Conservation (phyloP, 2,329 filamentous ascomycete genomes). For the Coniella vitis region DNA sequence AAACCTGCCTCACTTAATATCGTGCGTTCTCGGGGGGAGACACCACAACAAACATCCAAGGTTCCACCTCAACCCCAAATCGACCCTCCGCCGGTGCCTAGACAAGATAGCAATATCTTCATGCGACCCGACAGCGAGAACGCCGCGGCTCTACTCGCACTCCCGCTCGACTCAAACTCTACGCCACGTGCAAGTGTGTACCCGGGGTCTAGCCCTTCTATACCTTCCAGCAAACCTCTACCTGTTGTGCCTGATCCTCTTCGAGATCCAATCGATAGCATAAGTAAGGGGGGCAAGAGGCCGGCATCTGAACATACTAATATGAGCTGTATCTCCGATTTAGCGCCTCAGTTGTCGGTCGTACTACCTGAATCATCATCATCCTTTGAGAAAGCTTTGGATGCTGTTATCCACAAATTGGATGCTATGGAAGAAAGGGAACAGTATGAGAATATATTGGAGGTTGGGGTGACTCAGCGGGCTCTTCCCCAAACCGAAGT, state of each 20-base stretch:
- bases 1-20: background rate
- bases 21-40: too few species aligned
- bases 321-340: background rate
- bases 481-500: background rate
- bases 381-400: conserved; percentile 23
- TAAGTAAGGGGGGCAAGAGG: background rate
- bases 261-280: conserved; percentile 1
- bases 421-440: conserved; percentile 23
- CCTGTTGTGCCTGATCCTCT: conserved; percentile 5
- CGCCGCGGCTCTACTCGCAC: too few species aligned
- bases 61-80: too few species aligned
- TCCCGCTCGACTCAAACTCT: too few species aligned
- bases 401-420: conserved; percentile 23
- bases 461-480: conserved; percentile 3
- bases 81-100: too few species aligned
- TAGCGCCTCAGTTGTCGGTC: conserved; percentile 17
- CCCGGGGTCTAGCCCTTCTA: background rate
- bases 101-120: too few species aligned
- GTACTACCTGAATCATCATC: conserved; percentile 22
- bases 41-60: too few species aligned
- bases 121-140: too few species aligned
- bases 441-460: conserved; percentile 2
- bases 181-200: too few species aligned
- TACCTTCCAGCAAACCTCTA: background rate
- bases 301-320: background rate